phyloP scores from a whole-genome alignment of 1,139 yeast genomes.

The Blastobotrys malaysiensis region DNA sequence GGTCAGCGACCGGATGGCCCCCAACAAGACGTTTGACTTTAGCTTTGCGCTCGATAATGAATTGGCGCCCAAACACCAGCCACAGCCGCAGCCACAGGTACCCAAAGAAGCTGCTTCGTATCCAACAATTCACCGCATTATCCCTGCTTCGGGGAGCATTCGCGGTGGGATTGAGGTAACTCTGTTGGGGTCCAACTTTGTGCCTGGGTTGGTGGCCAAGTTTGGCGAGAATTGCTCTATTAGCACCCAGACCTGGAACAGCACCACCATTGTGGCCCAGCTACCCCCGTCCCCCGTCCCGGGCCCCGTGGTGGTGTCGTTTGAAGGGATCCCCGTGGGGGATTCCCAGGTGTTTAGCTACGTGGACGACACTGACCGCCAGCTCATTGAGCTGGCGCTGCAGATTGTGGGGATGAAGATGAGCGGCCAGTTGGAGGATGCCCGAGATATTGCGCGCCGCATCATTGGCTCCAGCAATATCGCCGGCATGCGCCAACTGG shows the following conservation, averaged over 20 bases:
- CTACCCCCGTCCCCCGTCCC: slow-evolving; percentile 82
- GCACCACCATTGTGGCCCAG: slow-evolving; percentile 79
- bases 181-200: slow-evolving; percentile 73
- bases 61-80: background rate
- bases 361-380: slow-evolving; percentile 88
- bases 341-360: slow-evolving; percentile 67
- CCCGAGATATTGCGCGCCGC: slow-evolving; percentile 77
- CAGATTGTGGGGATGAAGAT: slow-evolving; percentile 89
- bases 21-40: background rate
- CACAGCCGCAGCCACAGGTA: slow-evolving; percentile 2
- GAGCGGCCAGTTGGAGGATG: slow-evolving; percentile 89
- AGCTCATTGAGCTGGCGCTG: slow-evolving; percentile 79
- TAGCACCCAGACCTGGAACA: slow-evolving; percentile 83
- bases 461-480: slow-evolving; percentile 42
- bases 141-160: slow-evolving; percentile 89
- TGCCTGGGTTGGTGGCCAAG: slow-evolving; percentile 70
- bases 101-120: slow-evolving; percentile 16
- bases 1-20: background rate
- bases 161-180: slow-evolving; percentile 94
- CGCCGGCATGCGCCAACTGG: slow-evolving; percentile 5
- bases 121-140: slow-evolving; percentile 71
- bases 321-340: slow-evolving; percentile 39
- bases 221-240: slow-evolving; percentile 79
- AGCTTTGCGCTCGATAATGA: background rate
- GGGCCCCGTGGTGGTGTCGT: slow-evolving; percentile 83